phyloP scores from a whole-genome alignment of 495 filamentous ascomycete species.

The Coniosporium apollinis region DNA sequence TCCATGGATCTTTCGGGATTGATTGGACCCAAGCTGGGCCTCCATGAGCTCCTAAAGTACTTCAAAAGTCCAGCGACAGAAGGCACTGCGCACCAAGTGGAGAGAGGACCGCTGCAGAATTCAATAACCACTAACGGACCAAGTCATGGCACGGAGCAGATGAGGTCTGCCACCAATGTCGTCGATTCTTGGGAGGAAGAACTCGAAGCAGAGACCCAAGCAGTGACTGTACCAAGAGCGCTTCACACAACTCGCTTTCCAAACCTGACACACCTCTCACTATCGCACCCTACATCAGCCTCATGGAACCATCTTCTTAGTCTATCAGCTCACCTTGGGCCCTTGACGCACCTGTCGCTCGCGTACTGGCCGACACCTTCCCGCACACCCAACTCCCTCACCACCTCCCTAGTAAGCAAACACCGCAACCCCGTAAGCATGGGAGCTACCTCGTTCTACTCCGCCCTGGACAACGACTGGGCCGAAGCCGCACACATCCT shows the following conservation, averaged over 20 bases:
- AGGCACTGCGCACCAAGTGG: background rate
- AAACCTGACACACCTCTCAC: slow-evolving; percentile 34
- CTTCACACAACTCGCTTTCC: slow-evolving; percentile 22
- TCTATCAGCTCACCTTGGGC: slow-evolving; percentile 42
- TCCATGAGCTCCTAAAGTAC: slow-evolving; percentile 43
- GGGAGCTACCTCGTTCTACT: slow-evolving; percentile 48
- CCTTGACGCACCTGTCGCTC: slow-evolving; percentile 59
- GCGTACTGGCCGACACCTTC: slow-evolving; percentile 67
- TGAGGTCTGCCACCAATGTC: too few species aligned
- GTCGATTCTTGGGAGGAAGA: too few species aligned
- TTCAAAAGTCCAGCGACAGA: slow-evolving; percentile 17
- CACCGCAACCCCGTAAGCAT: slow-evolving; percentile 31
- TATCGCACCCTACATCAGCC: slow-evolving; percentile 30
- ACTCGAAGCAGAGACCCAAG: too few species aligned
- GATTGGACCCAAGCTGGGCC: slow-evolving; percentile 37
- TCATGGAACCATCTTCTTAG: slow-evolving; percentile 54
- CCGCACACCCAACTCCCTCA: slow-evolving; percentile 41
- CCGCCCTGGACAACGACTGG: slow-evolving; percentile 48
- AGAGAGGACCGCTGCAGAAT: too few species aligned
- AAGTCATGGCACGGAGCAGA: too few species aligned
- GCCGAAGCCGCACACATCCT: slow-evolving; percentile 52
- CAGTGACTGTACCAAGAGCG: too few species aligned
- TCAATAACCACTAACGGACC: too few species aligned
- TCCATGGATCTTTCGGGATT: slow-evolving; percentile 49
- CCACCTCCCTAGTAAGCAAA: slow-evolving; percentile 32